These are phyloP conservation scores for Somion occarium DNA, from an alignment of 1,284 basidiomycete species.

Conservation along the genomic window DNA sequence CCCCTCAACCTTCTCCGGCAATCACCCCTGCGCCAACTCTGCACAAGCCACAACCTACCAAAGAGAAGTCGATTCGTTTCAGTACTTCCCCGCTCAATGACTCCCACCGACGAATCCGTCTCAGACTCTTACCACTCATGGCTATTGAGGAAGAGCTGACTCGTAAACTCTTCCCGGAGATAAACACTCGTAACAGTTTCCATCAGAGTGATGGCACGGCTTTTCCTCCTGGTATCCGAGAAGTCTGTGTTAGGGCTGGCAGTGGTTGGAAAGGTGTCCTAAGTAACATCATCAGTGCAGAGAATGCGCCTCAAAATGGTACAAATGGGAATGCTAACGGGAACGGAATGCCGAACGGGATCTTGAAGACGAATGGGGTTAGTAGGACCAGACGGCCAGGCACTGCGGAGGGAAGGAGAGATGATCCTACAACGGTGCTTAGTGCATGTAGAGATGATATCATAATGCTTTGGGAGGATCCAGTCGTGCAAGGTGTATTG, in stretches of 20 bases:
- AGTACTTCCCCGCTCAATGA: conserved; percentile 23
- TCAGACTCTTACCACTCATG: conserved; percentile 57
- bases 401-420: conserved; percentile 16
- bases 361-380: conserved; percentile 9
- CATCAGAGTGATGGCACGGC: conserved; percentile 11
- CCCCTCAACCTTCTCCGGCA: not conserved
- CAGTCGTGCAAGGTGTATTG: conserved; percentile 42
- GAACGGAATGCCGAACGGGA: not conserved
- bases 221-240: conserved; percentile 23
- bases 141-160: conserved; percentile 50
- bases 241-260: conserved; percentile 53
- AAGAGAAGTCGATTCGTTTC: conserved; percentile 13
- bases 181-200: not conserved
- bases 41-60: not conserved
- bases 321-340: conserved; percentile 2
- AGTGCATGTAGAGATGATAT: conserved; percentile 34
- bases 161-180: conserved; percentile 33
- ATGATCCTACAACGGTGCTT: conserved; percentile 24
- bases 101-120: conserved; percentile 40
- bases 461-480: conserved; percentile 53
- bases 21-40: not conserved
- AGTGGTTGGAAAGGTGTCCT: conserved; percentile 48
- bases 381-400: conserved; percentile 12
- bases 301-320: not conserved
- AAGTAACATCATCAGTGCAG: conserved; percentile 13